These are phyloP conservation scores for Nemania sp. DNA, from an alignment of 2,329 filamentous ascomycete species.

Conservation along the genomic window DNA sequence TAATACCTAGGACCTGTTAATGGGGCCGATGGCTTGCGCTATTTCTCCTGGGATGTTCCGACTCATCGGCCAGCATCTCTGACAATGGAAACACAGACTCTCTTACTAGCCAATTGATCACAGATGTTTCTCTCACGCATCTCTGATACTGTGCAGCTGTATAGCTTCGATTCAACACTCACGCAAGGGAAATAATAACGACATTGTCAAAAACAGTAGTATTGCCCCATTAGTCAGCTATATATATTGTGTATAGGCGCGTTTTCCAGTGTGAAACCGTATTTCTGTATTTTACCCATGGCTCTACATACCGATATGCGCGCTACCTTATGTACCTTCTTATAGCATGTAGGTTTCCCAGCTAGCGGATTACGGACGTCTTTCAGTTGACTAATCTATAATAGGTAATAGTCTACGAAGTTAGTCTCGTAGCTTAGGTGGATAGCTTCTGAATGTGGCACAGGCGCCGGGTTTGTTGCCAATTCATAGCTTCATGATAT, in stretches of 20 bases:
- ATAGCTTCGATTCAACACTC: neutral
- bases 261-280: conserved; percentile 11
- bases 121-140: neutral
- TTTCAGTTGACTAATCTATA: neutral
- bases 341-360: neutral
- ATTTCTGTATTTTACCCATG: conserved; percentile 24
- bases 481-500: conserved; percentile 17
- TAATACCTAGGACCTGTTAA: conserved; percentile 12
- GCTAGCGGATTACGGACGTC: neutral
- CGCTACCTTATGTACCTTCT: neutral
- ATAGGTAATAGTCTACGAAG: conserved; percentile 4
- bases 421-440: conserved; percentile 30
- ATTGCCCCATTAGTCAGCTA: conserved; percentile 28
- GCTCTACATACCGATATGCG: neutral
- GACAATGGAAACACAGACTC: conserved; percentile 12
- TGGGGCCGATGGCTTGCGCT: conserved; percentile 32
- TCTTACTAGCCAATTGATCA: neutral
- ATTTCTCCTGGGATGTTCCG: conserved; percentile 34
- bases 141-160: neutral
- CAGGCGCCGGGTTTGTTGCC: conserved; percentile 4
- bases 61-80: conserved; percentile 23
- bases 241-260: conserved; percentile 2
- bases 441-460: conserved; percentile 22
- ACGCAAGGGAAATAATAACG: neutral
- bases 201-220: neutral